Base-by-base conservation (phyloP, 805 yeast genomes). In the Lipomyces starkeyi region DNA sequence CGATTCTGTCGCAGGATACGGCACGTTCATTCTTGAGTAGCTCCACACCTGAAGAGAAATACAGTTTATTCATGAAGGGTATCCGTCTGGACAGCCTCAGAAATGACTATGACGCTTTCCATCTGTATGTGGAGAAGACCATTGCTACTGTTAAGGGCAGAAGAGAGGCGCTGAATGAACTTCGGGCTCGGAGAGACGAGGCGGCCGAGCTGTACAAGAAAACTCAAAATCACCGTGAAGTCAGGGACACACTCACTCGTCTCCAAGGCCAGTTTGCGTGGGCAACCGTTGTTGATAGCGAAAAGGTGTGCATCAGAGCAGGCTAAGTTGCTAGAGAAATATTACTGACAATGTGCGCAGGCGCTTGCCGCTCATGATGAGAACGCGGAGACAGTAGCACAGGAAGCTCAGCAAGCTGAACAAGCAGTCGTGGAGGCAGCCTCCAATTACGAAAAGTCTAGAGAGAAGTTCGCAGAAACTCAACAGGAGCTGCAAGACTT, bases 1-100 rank as follows among this genome's bases (percentile, higher is more conserved):
- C 97, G 1, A 91, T 95, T 74, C 82, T 95, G 61, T 91, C 97
- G 0, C 99, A 95, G 77, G 98, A 95, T 73, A 91, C 89, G 68
- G 98, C 99, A 1, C 86, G 97, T 72, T 90, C 93, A 17, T 95
- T 95, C 76, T 80, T 95, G 70, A 90, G 97, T 0, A 86, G 88
- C 40, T 87, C 95, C 3, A 84, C 91, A 3, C 90, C 91, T 67
- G 83, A 82, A 47, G 88, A 85, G 59, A 91, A 93, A 78, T 95
- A 88, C 77, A 83, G 83, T 17, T 88, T 86, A 75, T 91, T 94
- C 76, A 88, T 90, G 91, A 85, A 85, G 62, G 97, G 97, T 47
- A 88, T 96, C 1, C 83, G 88, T 73, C 83, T 90, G 60, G 88
- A 87, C 65, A 91, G 88, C 34, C 81, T 87, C 3, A 81, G 80